Conservation (phyloP, 495 filamentous ascomycete species). For the Copromyces sp. region DNA sequence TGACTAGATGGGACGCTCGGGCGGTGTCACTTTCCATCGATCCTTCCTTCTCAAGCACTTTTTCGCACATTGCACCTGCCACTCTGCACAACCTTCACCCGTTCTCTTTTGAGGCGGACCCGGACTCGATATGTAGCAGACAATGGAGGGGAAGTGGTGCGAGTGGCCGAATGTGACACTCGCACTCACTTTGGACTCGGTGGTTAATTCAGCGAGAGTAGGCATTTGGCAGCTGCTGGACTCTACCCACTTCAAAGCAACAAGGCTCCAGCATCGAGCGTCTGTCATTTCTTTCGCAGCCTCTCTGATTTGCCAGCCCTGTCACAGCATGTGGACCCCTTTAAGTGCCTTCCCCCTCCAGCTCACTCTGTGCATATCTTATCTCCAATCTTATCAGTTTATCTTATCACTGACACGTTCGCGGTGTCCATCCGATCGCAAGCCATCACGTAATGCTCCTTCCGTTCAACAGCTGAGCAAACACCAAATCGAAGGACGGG, state of each 20-base stretch:
- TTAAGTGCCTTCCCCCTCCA: neutral
- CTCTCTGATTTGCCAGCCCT: neutral
- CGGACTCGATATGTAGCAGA: neutral
- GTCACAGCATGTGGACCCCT: neutral
- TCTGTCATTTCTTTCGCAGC: neutral
- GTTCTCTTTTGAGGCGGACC: neutral
- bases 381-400: neutral
- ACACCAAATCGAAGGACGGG: neutral
- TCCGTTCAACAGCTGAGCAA: neutral
- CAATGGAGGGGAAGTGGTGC: neutral
- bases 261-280: neutral
- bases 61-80: neutral
- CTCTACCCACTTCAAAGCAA: neutral
- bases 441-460: neutral
- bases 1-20: neutral
- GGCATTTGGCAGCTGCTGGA: neutral
- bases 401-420: neutral
- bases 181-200: neutral
- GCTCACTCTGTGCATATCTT: neutral
- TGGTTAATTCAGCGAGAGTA: neutral
- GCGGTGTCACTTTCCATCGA: neutral
- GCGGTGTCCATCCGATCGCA: neutral
- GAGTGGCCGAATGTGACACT: too few relatives aligned
- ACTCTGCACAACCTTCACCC: neutral
- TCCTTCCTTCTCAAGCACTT: neutral